Evolutionary conservation across 2,329 filamentous ascomycete genomes (phyloP), one percentile per base, ranked within the genome.

Genomic region (Colletotrichum lupini): DNA sequence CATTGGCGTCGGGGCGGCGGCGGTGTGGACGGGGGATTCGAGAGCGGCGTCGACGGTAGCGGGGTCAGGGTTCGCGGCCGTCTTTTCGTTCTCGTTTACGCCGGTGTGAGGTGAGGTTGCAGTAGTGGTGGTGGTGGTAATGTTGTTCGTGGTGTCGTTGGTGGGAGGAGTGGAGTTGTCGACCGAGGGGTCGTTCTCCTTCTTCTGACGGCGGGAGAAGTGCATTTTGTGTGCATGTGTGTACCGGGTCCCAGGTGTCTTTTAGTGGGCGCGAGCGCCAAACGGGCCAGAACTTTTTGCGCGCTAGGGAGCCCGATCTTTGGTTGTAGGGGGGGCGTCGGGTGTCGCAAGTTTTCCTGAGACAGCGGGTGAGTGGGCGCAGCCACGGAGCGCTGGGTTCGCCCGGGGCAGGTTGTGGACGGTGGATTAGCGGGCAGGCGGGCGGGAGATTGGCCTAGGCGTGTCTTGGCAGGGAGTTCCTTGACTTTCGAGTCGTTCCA

Each of bases 161-260:
- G 46, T 37, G 64, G 26, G 26, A 49, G 46, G 26, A 57, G 46
- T 30, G 57, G 57, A 52, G 58, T 24, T 46, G 59, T 19, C 59
- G 42, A 19, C 22, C 26, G 65, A 64, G 53, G 58, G 37, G 37
- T 68, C 42, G 7, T 42, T 24, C 22, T 46, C 28, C 49, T 22
- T 35, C 24, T 64, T 68, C 28, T 58, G 30, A 37, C 53, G 58
- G 49, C 52, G 65, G 42, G 59, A 72, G 59, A 72, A 72, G 58
- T 24, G 65, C 69, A 72, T 72, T 56, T 69, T 55, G 46, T 53
- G 14, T 42, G 37, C 28, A 2, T 4, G 5, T 28, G 4, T 30
- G 28, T 35, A 4, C 12, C 11, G 32, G 32, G 11, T 12, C 32
- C 32, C 32, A 35, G 32, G 32, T 35, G 32, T 35, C 32, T 35